These are phyloP conservation scores for Rhizopogon sp. DNA, from an alignment of 768 basidiomycete genomes.

Conservation along the genomic window DNA sequence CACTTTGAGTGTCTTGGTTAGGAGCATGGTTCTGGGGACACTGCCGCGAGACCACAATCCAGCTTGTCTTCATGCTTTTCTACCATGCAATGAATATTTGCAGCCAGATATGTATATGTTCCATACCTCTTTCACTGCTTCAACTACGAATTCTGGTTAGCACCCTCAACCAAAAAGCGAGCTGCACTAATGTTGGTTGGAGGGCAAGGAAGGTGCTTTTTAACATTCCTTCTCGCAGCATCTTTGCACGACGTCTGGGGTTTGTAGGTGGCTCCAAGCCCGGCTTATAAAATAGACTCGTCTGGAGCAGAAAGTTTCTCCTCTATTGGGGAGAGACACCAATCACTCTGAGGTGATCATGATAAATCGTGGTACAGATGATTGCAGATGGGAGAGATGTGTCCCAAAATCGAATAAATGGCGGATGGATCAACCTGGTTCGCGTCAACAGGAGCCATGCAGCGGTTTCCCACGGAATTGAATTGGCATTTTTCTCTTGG, in stretches of 20 bases:
- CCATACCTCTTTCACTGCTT: background rate
- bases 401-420: too few relatives aligned
- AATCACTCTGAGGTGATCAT: too few relatives aligned
- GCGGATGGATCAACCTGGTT: too few relatives aligned
- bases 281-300: background rate
- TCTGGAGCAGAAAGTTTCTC: background rate
- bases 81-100: background rate
- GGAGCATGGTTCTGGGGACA: background rate
- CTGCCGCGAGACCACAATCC: background rate
- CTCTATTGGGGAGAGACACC: too few relatives aligned
- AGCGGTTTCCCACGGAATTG: too few relatives aligned
- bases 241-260: background rate
- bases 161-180: background rate
- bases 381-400: too few relatives aligned
- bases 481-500: too few relatives aligned
- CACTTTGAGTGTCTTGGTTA: background rate
- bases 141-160: background rate
- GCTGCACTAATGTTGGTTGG: background rate
- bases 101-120: background rate
- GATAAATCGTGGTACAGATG: too few relatives aligned
- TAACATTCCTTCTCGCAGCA: background rate
- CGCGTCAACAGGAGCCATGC: too few relatives aligned
- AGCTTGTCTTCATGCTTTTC: background rate
- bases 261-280: background rate
- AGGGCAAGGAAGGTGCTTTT: background rate